Conservation (phyloP, 2,329 filamentous ascomycete species). For the Dothistroma septosporum region DNA sequence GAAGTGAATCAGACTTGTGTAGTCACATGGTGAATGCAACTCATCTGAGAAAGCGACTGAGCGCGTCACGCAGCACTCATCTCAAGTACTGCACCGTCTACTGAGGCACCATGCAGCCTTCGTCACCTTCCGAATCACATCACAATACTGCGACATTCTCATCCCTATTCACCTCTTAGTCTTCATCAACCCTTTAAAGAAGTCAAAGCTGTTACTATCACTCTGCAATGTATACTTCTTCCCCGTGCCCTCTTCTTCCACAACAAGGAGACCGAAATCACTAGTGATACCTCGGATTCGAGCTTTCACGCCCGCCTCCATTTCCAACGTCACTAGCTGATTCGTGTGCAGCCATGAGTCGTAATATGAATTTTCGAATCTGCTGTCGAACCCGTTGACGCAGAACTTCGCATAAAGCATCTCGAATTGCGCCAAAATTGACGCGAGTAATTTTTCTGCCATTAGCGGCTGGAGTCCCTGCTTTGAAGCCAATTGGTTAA, state of each 20-base stretch:
- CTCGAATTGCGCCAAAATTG: constrained; percentile 75
- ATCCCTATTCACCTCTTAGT: constrained; percentile 59
- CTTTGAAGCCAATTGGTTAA: constrained; percentile 63
- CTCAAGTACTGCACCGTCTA: background rate
- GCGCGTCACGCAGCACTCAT: background rate
- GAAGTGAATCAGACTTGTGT: background rate
- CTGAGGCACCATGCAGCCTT: background rate
- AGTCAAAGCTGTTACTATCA: constrained; percentile 98
- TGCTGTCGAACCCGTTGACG: constrained; percentile 65
- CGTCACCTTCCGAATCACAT: background rate
- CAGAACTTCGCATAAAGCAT: constrained; percentile 71
- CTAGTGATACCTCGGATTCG: constrained; percentile 79
- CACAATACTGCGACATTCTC: background rate
- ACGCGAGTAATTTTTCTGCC: constrained; percentile 75
- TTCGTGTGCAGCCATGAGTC: constrained; percentile 73
- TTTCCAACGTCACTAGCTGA: constrained; percentile 70
- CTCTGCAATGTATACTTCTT: constrained; percentile 81
- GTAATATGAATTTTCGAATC: constrained; percentile 76
- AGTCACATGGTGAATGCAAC: background rate
- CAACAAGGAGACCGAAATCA: constrained; percentile 85
- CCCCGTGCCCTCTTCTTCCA: constrained; percentile 80
- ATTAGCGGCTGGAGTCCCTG: constrained; percentile 45
- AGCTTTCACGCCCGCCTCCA: constrained; percentile 69
- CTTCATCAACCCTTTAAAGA: constrained; percentile 82
- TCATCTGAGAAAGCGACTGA: background rate